Conservation (phyloP, 306 rosid genomes). For the Vigna radiata region DNA sequence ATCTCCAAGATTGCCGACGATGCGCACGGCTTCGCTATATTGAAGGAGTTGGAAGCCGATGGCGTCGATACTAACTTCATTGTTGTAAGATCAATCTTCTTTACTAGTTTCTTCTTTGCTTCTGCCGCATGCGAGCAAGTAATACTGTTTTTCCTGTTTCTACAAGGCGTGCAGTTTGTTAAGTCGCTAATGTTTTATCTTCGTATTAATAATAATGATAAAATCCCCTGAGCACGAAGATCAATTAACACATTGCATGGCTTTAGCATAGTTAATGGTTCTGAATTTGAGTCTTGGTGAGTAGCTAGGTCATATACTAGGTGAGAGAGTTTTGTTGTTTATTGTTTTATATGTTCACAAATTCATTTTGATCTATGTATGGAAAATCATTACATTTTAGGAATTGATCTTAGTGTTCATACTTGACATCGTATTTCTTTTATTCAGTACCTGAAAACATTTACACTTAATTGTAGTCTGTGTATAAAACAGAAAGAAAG, state of each 20-base stretch:
- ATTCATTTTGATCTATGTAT: too few species aligned
- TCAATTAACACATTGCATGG: too few species aligned
- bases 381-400: too few species aligned
- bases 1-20: slow-evolving; percentile 89
- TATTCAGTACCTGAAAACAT: not conserved
- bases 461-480: not conserved
- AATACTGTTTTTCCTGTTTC: not conserved
- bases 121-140: not conserved
- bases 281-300: too few species aligned
- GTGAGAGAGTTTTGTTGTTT: too few species aligned
- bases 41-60: slow-evolving; percentile 80
- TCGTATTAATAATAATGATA: too few species aligned
- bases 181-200: too few species aligned
- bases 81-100: slow-evolving; percentile 49
- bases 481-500: too few species aligned
- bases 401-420: not conserved
- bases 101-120: not conserved
- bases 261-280: too few species aligned
- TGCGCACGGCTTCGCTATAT: slow-evolving; percentile 67
- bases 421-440: not conserved
- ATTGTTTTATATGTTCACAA: too few species aligned
- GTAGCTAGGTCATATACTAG: too few species aligned
- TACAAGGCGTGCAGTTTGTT: not conserved
- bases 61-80: slow-evolving; percentile 76
- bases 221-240: too few species aligned